Base-by-base conservation (phyloP, 768 basidiomycete species). In the Hypholoma sublateritium region DNA sequence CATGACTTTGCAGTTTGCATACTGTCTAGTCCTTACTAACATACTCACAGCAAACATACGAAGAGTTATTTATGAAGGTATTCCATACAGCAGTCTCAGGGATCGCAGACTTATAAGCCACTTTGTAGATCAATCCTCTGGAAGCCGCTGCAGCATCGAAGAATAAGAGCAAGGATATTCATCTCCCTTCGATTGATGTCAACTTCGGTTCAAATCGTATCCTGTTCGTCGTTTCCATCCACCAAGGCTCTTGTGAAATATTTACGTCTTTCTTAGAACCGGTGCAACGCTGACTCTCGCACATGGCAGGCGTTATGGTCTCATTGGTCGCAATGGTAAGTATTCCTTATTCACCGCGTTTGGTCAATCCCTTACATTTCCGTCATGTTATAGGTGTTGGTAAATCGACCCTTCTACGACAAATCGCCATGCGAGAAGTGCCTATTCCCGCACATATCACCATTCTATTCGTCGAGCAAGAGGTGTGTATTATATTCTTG, bases 61-160 rank as follows among this genome's bases (percentile, higher is more conserved):
- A 98, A 69, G 97, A 99, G 69, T 88, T 99, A 86, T 99, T 95
- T 76, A 92, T 99, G 91, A 93, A 97, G 81, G 94, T 87, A 51
- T 50, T 53, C 24, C n/a, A 2, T 9, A 16, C 22, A 41, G 22
- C 5, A 3, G 14, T 2, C 21, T n/a, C 37, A 22, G n/a, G 34
- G n/a, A 32, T 19, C 34, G 7, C 17, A 12, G 25, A 11, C 32
- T 48, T 34, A 43, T 54, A 17, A 50, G 28, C 28, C 6, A 43
- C 44, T 13, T 41, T 24, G 37, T 50, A 91, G 89, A 90, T 95
- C 75, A 99, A 99, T 73, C 94, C 97, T 39, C 73, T 99, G 57
- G 93, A 95, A 71, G 86, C 89, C 0, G 83, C 83, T 17, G 75
- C 80, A 0, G 76, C 86, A 4, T 75, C 89, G 13, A 96, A 95